Percentiles rank a stretch among this genome's conserved stretches.
These are phyloP conservation scores for Sorghum bicolor DNA, from an alignment of 176 grass and related monocot species.

Conservation along the genomic window Sorghum_bicolor_NCBIv3 NC_012870.2:20167001-20167500, in stretches of 20 bases:
- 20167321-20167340: not conserved
- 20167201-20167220: not conserved
- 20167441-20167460: not conserved
- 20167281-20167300: not conserved
- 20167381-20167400: not conserved
- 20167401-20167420: not conserved
- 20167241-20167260: not conserved
- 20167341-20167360: not conserved
- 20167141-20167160: too few species aligned
- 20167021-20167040: too few species aligned
- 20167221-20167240: not conserved
- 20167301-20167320: not conserved
- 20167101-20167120: too few species aligned
- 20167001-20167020: too few species aligned
- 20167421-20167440: not conserved
- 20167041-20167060: too few species aligned
- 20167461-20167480: not conserved
- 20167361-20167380: not conserved
- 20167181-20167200: not conserved
- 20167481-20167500: not conserved
- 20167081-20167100: too few species aligned
- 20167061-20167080: too few species aligned
- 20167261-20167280: not conserved
- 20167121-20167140: too few species aligned
- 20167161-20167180: too few species aligned